Evolutionary conservation across 192 early-diverging fungal genomes (phyloP), one percentile per base, ranked within the genome.

Genomic region (Gamsiella multidivaricata): DNA sequence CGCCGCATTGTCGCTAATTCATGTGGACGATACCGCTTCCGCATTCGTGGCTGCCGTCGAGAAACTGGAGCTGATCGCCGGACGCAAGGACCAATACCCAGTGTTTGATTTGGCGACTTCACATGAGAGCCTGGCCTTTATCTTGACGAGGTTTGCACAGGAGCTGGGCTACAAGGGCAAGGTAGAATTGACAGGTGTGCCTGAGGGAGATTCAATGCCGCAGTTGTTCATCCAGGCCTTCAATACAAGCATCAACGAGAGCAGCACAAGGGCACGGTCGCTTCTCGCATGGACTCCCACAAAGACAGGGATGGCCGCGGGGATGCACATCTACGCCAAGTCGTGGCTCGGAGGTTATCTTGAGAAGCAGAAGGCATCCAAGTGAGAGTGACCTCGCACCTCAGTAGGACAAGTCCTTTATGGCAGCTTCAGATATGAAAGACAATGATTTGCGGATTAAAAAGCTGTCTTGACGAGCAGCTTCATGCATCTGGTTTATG

Each of bases 1-100:
- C 18, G 54, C 50, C 0, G 57, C 62, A 2, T 26, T 55, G 36
- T 22, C 29, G 20, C 28, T 71, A 25, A 53, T 81, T 26, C 82
- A 84, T 22, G 53, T 76, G 15, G 74, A 84, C 36, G 82, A 84
- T 56, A 49, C 69, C 3, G 82, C 73, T 4, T 70, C 75, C 1
- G 60, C 52, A 15, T 79, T 80, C 18, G 61, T 80, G 11, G 50
- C 49, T 5, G 67, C 61, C 2, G 70, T 66, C 33, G 70, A 70
- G 25, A 68, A 54, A n/a, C 34, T 62, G 0, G 61, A 74, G 14
- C 17, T 62, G 10, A 20, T 80, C 20, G 47, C 72, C 22, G 70
- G 66, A 9, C 65, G 58, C 36, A 71, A 63, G 45, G 14, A 22
- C 25, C 39, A 39, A 3, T 46, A 61, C 60, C 69, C 69, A 0